Evolutionary conservation across 352 stramenopile species (phyloP).

Genomic region (Albugo candida): DNA sequence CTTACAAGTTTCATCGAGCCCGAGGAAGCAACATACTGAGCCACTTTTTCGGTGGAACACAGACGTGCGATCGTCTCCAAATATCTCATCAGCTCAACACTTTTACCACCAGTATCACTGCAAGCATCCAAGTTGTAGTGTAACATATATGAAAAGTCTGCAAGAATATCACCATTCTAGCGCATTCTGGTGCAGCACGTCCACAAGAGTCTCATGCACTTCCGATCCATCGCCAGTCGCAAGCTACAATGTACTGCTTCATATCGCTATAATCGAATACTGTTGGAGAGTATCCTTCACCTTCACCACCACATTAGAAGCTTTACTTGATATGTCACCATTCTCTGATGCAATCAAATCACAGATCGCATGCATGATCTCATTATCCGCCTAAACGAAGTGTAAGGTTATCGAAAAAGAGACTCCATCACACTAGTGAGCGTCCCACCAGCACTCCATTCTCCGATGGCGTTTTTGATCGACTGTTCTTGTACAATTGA

Average conservation of each 20-base stretch:
- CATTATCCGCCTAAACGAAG: slow-evolving; percentile 19
- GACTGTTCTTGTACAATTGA: slow-evolving; percentile 28
- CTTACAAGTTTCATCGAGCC: slow-evolving; percentile 22
- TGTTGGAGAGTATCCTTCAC: neutral
- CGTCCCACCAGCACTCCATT: neutral
- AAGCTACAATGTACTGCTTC: slow-evolving; percentile 29
- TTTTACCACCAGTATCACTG: slow-evolving; percentile 21
- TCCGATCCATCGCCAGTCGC: slow-evolving; percentile 20
- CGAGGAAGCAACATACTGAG: slow-evolving; percentile 38
- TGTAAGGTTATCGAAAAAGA: neutral
- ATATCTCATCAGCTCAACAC: slow-evolving; percentile 59
- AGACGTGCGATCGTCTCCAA: slow-evolving; percentile 50
- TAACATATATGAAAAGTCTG: slow-evolving; percentile 8
- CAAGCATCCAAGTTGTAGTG: neutral
- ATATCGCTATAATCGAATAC: slow-evolving; percentile 13
- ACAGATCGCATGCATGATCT: slow-evolving; percentile 36
- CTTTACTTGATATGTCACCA: slow-evolving; percentile 41
- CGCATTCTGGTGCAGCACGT: neutral
- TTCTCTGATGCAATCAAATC: slow-evolving; percentile 42
- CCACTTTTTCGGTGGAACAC: slow-evolving; percentile 18
- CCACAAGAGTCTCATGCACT: slow-evolving; percentile 10
- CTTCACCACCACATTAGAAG: slow-evolving; percentile 20
- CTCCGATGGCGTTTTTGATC: neutral
- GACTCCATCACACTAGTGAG: neutral
- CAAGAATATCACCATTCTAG: neutral